Evolutionary conservation across 345 rosid genomes (phyloP).

Genomic region (Microthlaspi erraticum): DNA sequence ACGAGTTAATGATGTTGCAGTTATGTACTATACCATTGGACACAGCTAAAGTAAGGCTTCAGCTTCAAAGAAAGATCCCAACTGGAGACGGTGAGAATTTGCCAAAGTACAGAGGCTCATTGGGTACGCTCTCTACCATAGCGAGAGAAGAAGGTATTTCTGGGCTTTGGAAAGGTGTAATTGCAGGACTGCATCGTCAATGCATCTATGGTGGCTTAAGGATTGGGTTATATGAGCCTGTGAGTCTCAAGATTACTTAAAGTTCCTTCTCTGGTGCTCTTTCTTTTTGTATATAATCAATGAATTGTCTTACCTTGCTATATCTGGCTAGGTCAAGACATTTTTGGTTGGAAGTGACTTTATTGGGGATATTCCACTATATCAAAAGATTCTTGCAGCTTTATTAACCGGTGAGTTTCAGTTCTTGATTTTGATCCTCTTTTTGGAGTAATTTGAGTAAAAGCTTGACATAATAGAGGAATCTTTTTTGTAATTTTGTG

Average conservation of each 20-base stretch:
- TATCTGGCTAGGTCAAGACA: constrained; percentile 75
- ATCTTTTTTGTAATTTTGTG: background rate
- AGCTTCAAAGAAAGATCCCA: constrained; percentile 75
- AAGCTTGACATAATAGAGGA: background rate
- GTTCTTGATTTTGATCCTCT: constrained; percentile 25
- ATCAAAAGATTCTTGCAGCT: constrained; percentile 89
- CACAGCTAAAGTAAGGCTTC: constrained; percentile 97
- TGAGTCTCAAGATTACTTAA: constrained; percentile 49
- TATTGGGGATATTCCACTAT: constrained; percentile 79
- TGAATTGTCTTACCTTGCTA: constrained; percentile 15
- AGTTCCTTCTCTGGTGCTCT: constrained; percentile 13
- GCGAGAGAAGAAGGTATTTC: constrained; percentile 87
- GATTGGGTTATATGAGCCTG: constrained; percentile 91
- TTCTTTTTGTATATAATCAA: constrained; percentile 2
- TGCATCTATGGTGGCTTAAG: constrained; percentile 91
- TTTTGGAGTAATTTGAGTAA: background rate
- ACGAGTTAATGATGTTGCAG: constrained; percentile 48
- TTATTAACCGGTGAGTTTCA: constrained; percentile 72
- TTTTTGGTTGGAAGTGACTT: constrained; percentile 80
- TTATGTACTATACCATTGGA: constrained; percentile 89
- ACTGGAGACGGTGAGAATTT: constrained; percentile 55
- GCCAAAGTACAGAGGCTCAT: constrained; percentile 78
- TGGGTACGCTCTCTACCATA: constrained; percentile 79
- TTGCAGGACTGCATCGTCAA: constrained; percentile 93
- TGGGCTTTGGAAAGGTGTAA: constrained; percentile 90